A percentile compares a stretch with the other conserved stretches of the same genome.
Evolutionary conservation across 2,329 filamentous ascomycete genomes (phyloP).

Genomic region (Aspergillus chevalieri): DNA sequence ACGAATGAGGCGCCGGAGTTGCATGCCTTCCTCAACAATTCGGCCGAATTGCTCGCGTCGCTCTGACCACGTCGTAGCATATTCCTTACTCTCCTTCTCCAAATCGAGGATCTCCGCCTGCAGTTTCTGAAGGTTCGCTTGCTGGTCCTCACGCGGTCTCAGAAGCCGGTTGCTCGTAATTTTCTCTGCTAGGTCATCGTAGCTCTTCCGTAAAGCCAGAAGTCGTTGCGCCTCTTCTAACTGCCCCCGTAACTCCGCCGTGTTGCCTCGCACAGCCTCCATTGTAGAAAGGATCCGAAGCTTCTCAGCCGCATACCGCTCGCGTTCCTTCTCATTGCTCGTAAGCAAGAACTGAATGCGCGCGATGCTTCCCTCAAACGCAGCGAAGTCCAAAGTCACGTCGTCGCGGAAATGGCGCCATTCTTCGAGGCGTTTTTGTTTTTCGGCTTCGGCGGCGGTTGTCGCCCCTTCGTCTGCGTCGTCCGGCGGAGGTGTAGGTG

Average conservation of each 20-base stretch:
- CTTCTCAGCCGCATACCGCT: conserved; percentile 76
- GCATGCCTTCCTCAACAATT: conserved; percentile 87
- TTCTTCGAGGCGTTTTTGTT: conserved; percentile 48
- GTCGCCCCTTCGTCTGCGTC: conserved; percentile 36
- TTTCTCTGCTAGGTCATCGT: conserved; percentile 80
- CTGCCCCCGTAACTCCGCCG: conserved; percentile 63
- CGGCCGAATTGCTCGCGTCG: conserved; percentile 77
- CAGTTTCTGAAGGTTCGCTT: conserved; percentile 69
- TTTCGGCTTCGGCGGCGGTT: conserved; percentile 43
- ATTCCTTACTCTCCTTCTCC: conserved; percentile 74
- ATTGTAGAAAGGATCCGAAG: conserved; percentile 71
- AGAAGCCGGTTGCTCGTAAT: conserved; percentile 77
- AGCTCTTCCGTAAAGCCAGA: conserved; percentile 71
- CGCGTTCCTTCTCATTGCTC: conserved; percentile 76
- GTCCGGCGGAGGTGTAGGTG: conserved; percentile 64
- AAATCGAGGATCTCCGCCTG: conserved; percentile 84
- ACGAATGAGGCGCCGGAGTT: conserved; percentile 75
- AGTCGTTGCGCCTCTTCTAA: conserved; percentile 70
- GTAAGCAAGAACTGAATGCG: conserved; percentile 81
- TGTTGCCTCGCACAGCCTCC: conserved; percentile 69
- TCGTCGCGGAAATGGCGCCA: conserved; percentile 72
- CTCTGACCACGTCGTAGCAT: conserved; percentile 77
- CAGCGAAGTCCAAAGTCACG: conserved; percentile 77
- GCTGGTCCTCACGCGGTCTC: conserved; percentile 77
- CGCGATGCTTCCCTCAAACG: conserved; percentile 78